Evolutionary conservation across 2,329 filamentous ascomycete species (phyloP), one percentile per base, ranked within the genome.

Genomic region (Passalora sequoiae): DNA sequence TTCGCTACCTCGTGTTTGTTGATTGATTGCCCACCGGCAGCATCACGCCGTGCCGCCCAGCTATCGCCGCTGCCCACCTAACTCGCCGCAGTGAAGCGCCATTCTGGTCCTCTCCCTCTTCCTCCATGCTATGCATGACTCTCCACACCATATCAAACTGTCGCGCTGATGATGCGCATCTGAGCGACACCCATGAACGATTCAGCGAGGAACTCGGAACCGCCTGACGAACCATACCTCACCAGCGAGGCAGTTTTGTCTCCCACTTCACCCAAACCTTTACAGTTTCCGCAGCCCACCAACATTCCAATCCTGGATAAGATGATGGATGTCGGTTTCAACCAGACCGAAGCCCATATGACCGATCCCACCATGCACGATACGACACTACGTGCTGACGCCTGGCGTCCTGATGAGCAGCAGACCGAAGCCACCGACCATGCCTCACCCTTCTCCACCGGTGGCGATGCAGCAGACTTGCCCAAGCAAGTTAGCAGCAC

Each of bases 241-340:
- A 77, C 75, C 61, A 78, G 79, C 67, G 76, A 80, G 64, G 51
- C 50, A 16, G 27, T 62, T 53, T 68, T 83, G 60, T 83, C 80
- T 60, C 83, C 83, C 52, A 78, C 83, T 60, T 85, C 81, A 62
- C 83, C 83, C 60, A 80, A 81, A 57, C 83, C 83, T 54, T 66
- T 84, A 57, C 80, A 85, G 65, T 71, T 81, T 54, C 75, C 81
- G 54, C 77, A 82, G 64, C 80, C 81, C 40, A 75, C 79, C 55
- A 83, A 79, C 55, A 84, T 86, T 47, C 80, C 82, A 45, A 76
- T 86, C 42, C 71, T 86, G 59, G 75, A 81, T 61, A 80, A 82
- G 61, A 81, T 84, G 68, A 86, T 80, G 76, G 81, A 86, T 66
- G 79, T 80, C 42, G 69, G 76, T 56, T 83, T 84, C 71, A 81